Evolutionary conservation across 768 basidiomycete genomes (phyloP).

Genomic region (Leccinum uliginosum): DNA sequence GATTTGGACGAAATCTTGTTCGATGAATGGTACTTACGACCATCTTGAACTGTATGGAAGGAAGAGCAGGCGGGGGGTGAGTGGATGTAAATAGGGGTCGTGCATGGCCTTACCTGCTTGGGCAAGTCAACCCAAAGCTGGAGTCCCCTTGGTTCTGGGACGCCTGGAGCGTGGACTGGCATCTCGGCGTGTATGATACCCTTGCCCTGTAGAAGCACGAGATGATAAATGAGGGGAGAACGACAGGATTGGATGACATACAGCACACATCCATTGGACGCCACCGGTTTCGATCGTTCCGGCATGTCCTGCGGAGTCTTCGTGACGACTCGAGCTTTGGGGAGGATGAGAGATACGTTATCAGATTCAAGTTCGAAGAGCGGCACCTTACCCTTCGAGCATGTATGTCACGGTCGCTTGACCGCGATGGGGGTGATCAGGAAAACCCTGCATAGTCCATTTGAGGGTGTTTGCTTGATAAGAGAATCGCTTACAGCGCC

Average conservation of each 20-base stretch:
- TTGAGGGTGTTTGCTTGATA: neutral
- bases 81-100: constrained; percentile 10
- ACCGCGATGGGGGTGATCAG: constrained; percentile 91
- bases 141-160: constrained; percentile 74
- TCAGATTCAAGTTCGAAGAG: neutral
- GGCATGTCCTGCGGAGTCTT: constrained; percentile 87
- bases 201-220: constrained; percentile 36
- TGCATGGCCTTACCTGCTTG: constrained; percentile 43
- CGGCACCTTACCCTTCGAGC: constrained; percentile 59
- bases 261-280: constrained; percentile 94
- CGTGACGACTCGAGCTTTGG: constrained; percentile 70
- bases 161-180: constrained; percentile 69
- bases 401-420: constrained; percentile 89
- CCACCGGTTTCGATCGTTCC: constrained; percentile 77
- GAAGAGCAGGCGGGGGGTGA: constrained; percentile 16
- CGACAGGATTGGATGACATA: constrained; percentile 30
- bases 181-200: constrained; percentile 87
- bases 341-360: neutral
- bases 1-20: neutral
- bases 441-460: constrained; percentile 59
- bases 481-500: constrained; percentile 52
- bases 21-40: constrained; percentile 37
- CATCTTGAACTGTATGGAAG: constrained; percentile 64
- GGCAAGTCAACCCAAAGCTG: constrained; percentile 88
- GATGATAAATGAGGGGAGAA: neutral